Conservation (phyloP, 2,329 filamentous ascomycete species). For the Neopestalotiopsis clavispora region DNA sequence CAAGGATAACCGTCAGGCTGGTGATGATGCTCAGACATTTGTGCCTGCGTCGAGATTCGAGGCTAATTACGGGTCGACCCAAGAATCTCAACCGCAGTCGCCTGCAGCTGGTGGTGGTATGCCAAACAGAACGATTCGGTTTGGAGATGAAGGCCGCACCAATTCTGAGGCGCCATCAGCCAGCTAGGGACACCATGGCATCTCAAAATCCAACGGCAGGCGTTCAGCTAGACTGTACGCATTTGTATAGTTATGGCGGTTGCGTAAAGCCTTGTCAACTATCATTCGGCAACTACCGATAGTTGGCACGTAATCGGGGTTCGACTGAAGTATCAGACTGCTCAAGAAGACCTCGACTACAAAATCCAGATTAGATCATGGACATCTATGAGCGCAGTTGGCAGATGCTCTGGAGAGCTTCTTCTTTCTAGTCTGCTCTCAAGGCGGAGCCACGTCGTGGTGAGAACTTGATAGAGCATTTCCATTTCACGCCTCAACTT, state of each 20-base stretch:
- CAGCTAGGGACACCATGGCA: background rate
- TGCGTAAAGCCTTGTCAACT: background rate
- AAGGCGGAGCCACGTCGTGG: too few species aligned
- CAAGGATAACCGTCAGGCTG: background rate
- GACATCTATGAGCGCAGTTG: too few species aligned
- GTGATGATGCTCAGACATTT: background rate
- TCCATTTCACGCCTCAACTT: too few species aligned
- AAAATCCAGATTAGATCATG: too few species aligned
- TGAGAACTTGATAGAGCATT: too few species aligned
- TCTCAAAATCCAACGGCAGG: background rate
- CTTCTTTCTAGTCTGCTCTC: too few species aligned
- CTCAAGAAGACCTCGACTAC: too few species aligned
- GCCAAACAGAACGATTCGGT: slow-evolving; percentile 8
- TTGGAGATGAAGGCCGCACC: background rate
- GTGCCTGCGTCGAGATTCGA: slow-evolving; percentile 5
- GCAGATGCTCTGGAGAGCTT: too few species aligned
- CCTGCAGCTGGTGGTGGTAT: background rate
- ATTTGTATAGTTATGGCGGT: background rate
- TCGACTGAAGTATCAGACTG: background rate
- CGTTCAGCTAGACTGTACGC: background rate
- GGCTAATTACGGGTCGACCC: background rate
- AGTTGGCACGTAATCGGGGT: background rate
- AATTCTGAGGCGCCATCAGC: background rate
- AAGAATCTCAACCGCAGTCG: slow-evolving; percentile 1
- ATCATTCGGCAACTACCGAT: background rate